phyloP scores from a whole-genome alignment of 768 basidiomycete genomes.

The Mycena indigotica region DNA sequence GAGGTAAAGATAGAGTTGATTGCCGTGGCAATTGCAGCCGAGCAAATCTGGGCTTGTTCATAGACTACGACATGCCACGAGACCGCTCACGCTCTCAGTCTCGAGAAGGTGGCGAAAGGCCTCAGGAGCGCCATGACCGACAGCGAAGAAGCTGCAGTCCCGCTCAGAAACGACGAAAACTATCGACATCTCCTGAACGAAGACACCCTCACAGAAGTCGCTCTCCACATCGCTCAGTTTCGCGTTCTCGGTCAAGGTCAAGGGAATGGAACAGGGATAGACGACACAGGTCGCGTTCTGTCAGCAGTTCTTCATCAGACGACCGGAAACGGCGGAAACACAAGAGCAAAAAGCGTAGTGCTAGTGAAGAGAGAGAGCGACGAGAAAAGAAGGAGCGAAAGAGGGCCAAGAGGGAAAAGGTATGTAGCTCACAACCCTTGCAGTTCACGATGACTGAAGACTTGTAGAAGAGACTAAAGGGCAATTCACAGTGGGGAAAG shows the following conservation, averaged over 20 bases:
- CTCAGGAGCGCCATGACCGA: slow-evolving; percentile 2
- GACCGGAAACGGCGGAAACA: slow-evolving; percentile 48
- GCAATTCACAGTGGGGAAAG: slow-evolving; percentile 83
- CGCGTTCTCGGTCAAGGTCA: slow-evolving; percentile 30
- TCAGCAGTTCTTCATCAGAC: slow-evolving; percentile 43
- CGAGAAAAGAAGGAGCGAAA: slow-evolving; percentile 55
- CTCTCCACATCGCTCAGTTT: no score
- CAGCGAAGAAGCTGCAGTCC: slow-evolving; percentile 8
- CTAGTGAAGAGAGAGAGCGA: slow-evolving; percentile 35
- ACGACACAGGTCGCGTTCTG: slow-evolving; percentile 38
- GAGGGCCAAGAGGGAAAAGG: slow-evolving; percentile 68
- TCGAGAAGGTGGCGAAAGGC: no score
- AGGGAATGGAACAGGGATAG: slow-evolving; percentile 26
- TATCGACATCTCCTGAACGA: background rate
- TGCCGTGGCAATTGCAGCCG: no score
- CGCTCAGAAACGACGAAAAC: slow-evolving; percentile 12
- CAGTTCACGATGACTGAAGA: background rate
- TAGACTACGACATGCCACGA: no score
- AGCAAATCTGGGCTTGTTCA: no score
- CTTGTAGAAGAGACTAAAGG: slow-evolving; percentile 54
- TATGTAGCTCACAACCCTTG: slow-evolving; percentile 20
- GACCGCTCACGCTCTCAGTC: background rate
- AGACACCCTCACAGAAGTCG: slow-evolving; percentile 21
- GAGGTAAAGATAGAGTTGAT: no score
- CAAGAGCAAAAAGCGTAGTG: slow-evolving; percentile 44